These are phyloP conservation scores for Pyricularia pennisetigena DNA, from an alignment of 2,329 filamentous ascomycete species.

Conservation along the genomic window DNA sequence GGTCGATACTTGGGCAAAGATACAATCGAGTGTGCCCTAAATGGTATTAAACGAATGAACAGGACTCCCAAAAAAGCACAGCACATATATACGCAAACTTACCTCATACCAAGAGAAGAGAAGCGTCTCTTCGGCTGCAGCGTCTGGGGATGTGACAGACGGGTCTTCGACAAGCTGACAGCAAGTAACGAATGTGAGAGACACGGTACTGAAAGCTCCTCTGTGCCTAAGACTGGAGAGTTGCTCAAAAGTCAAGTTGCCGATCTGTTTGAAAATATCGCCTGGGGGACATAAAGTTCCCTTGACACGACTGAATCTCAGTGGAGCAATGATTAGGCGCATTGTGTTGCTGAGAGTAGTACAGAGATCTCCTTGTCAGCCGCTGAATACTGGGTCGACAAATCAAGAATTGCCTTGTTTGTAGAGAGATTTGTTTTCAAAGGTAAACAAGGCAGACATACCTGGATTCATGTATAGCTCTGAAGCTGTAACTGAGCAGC, in stretches of 20 bases:
- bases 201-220: slow-evolving; percentile 88
- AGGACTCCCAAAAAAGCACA: not conserved
- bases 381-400: not conserved
- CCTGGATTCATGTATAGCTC: slow-evolving; percentile 91
- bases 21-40: slow-evolving; percentile 58
- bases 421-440: not conserved
- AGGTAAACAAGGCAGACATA: slow-evolving; percentile 23
- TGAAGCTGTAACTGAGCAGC: slow-evolving; percentile 87
- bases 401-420: not conserved
- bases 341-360: slow-evolving; percentile 55
- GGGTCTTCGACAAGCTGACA: slow-evolving; percentile 54
- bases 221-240: slow-evolving; percentile 76
- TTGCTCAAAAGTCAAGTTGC: slow-evolving; percentile 70
- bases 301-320: slow-evolving; percentile 33
- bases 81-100: slow-evolving; percentile 10
- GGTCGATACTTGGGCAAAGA: slow-evolving; percentile 66
- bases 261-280: slow-evolving; percentile 54
- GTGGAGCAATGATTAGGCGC: slow-evolving; percentile 47
- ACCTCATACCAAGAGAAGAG: slow-evolving; percentile 65
- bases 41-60: slow-evolving; percentile 7
- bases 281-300: slow-evolving; percentile 36
- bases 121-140: slow-evolving; percentile 29
- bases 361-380: not conserved
- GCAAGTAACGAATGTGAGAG: slow-evolving; percentile 74
- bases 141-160: slow-evolving; percentile 19